These are phyloP conservation scores for Logfia minima DNA, from an alignment of 129 eudicot genomes.

Conservation along the genomic window DNA sequence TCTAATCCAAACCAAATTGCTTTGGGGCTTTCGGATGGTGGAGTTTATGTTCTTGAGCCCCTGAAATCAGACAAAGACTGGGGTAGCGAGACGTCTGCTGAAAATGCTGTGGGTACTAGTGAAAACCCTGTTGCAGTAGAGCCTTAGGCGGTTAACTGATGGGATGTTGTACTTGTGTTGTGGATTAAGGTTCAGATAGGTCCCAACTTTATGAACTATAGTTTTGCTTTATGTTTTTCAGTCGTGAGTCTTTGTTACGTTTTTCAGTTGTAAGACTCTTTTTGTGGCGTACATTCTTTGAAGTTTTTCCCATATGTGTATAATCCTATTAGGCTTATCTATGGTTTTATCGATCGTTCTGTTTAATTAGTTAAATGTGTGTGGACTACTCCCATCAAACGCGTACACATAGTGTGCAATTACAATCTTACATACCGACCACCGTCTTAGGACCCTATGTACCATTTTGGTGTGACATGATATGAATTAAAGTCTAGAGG, in stretches of 20 bases:
- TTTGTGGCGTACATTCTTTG: neutral
- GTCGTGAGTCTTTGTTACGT: neutral
- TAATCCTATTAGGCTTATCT: neutral
- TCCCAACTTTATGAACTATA: conserved; percentile 2
- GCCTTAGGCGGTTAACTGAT: conserved; percentile 4
- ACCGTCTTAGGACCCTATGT: neutral
- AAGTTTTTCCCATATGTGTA: neutral
- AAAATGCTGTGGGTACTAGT: conserved; percentile 43
- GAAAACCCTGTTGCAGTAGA: neutral
- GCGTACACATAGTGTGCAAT: too few relatives aligned
- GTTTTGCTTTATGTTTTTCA: neutral
- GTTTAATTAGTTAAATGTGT: neutral
- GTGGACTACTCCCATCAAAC: neutral
- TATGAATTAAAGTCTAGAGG: neutral
- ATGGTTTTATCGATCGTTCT: neutral
- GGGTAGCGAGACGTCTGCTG: conserved; percentile 40
- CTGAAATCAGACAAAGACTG: conserved; percentile 49
- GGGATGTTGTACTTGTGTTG: conserved; percentile 15
- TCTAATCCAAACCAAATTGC: conserved; percentile 46
- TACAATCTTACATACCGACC: too few relatives aligned
- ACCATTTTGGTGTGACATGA: neutral
- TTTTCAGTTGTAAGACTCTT: neutral
- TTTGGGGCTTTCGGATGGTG: conserved; percentile 54
- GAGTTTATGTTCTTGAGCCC: conserved; percentile 51
- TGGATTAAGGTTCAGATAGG: neutral